A percentile compares a stretch with the other conserved stretches of the same genome.
phyloP scores from a whole-genome alignment of 2,329 filamentous ascomycete species.

The Monascus ruber region DNA sequence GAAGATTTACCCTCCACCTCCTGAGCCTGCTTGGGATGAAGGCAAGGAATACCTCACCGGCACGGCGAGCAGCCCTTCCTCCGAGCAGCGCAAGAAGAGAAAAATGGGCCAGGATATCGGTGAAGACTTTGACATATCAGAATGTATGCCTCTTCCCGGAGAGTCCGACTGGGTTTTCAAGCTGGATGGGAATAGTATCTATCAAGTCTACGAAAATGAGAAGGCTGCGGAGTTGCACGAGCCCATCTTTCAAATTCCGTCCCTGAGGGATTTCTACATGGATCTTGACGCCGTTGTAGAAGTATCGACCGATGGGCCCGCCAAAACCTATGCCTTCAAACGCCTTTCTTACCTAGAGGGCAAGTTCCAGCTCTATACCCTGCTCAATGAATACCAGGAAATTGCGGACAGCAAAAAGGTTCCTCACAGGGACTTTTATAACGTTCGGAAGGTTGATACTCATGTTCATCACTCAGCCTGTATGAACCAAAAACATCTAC shows the following conservation, averaged over 20 bases:
- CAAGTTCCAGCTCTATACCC: constrained; percentile 87
- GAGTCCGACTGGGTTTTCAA: constrained; percentile 61
- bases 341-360: constrained; percentile 91
- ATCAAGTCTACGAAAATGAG: constrained; percentile 73
- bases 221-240: constrained; percentile 50
- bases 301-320: constrained; percentile 89
- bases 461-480: constrained; percentile 98
- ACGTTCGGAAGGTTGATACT: constrained; percentile 95
- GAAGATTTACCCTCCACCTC: constrained; percentile 83
- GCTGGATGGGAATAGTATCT: constrained; percentile 76
- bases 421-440: constrained; percentile 97
- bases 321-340: constrained; percentile 93
- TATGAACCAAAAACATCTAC: constrained; percentile 98
- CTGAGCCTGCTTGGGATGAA: constrained; percentile 78
- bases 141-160: constrained; percentile 62
- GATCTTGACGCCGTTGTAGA: constrained; percentile 78
- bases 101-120: constrained; percentile 87
- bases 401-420: constrained; percentile 96
- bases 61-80: constrained; percentile 24
- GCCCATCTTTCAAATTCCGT: constrained; percentile 75
- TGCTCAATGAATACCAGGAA: constrained; percentile 95
- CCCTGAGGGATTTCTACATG: constrained; percentile 89
- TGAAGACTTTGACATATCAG: constrained; percentile 77
- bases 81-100: constrained; percentile 48
- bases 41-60: constrained; percentile 36